These are phyloP conservation scores for Hexamita inflata DNA, from an alignment of 208 protist species.

Conservation along the genomic window DNA sequence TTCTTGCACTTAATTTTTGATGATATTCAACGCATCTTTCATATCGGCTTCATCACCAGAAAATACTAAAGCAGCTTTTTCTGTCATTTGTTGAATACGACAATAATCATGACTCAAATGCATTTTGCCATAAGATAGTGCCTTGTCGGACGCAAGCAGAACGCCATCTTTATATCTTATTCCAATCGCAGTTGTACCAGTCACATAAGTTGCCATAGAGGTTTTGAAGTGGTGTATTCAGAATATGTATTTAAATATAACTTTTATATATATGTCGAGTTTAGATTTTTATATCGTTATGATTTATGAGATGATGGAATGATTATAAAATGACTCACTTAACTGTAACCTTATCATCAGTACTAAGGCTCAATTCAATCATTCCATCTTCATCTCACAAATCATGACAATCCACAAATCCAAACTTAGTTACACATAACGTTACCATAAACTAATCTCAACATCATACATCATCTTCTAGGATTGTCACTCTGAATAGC, in stretches of 20 bases:
- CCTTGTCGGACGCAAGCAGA: not conserved
- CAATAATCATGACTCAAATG: not conserved
- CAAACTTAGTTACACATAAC: too few species aligned
- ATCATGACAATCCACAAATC: too few species aligned
- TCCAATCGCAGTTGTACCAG: not conserved
- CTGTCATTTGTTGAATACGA: not conserved
- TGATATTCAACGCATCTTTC: not conserved
- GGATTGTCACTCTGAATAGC: too few species aligned
- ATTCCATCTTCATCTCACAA: too few species aligned
- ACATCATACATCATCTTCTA: too few species aligned
- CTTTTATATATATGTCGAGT: too few species aligned
- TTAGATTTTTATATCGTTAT: too few species aligned
- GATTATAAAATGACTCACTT: too few species aligned
- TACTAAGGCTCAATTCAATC: too few species aligned
- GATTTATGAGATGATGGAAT: too few species aligned
- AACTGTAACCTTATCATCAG: too few species aligned
- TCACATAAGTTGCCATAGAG: not conserved
- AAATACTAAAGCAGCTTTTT: not conserved
- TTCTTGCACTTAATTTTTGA: not conserved
- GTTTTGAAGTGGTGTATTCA: not conserved
- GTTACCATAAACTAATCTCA: too few species aligned
- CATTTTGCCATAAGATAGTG: not conserved
- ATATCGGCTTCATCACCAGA: not conserved
- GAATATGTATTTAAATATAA: not conserved
- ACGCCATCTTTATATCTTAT: not conserved